A percentile compares a stretch with the other conserved stretches of the same genome.
These are phyloP conservation scores for Kluyveromyces dobzhanskii DNA, from an alignment of 805 yeast species.

Conservation along the genomic window DNA sequence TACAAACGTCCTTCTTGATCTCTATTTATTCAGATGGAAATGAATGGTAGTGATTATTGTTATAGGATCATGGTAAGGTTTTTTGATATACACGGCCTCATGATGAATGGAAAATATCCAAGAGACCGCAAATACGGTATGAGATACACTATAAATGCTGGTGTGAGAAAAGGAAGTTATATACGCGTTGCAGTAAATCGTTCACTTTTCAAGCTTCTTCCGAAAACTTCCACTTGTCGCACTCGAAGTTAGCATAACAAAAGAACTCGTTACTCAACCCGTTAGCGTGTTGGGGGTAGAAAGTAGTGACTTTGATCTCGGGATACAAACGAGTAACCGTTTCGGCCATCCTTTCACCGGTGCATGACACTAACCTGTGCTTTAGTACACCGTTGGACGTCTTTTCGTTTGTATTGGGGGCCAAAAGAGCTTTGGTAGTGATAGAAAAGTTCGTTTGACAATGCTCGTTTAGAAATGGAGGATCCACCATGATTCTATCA, in stretches of 20 bases:
- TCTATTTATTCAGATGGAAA: no score
- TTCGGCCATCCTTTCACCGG: slow-evolving; percentile 81
- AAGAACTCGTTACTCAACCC: slow-evolving; percentile 83
- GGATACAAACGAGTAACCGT: slow-evolving; percentile 58
- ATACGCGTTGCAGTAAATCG: no score
- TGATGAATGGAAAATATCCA: no score
- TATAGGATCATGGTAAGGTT: no score
- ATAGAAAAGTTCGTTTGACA: slow-evolving; percentile 68
- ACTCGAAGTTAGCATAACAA: slow-evolving; percentile 74
- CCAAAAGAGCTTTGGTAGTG: slow-evolving; percentile 54
- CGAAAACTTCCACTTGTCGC: slow-evolving; percentile 55
- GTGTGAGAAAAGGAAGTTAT: no score
- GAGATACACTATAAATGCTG: no score
- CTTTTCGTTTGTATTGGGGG: slow-evolving; percentile 29
- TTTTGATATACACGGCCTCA: no score
- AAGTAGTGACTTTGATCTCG: slow-evolving; percentile 53
- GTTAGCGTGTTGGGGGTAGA: slow-evolving; percentile 72
- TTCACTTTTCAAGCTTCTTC: no score
- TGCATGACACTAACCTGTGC: slow-evolving; percentile 59
- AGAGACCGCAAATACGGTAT: no score
- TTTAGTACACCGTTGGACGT: slow-evolving; percentile 35
- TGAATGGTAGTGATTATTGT: no score
- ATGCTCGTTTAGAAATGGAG: slow-evolving; percentile 76
- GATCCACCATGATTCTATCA: slow-evolving; percentile 72
- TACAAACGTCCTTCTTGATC: no score